phyloP scores from a whole-genome alignment of 352 stramenopile genomes.

The Lagenidium giganteum region DNA sequence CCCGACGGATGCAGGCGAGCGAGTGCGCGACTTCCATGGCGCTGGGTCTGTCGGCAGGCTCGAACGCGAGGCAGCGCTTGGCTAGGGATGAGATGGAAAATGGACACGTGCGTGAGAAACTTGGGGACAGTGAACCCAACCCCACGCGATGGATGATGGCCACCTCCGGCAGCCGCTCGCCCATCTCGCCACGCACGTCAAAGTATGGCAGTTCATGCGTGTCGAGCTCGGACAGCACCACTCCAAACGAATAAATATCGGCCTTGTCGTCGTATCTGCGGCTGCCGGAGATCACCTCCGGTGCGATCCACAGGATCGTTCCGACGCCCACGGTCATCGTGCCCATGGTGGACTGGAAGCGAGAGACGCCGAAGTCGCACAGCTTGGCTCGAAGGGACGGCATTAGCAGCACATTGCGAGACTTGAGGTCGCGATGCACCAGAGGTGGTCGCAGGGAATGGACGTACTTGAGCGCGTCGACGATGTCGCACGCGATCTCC shows the following conservation, averaged over 20 bases:
- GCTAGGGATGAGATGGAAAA: conserved; percentile 12
- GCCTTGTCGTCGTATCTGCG: not conserved
- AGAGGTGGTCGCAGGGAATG: conserved; percentile 20
- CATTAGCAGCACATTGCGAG: conserved; percentile 19
- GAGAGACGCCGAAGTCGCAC: conserved; percentile 21
- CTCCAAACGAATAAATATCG: conserved; percentile 4
- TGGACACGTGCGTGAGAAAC: conserved; percentile 18
- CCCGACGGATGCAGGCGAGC: too few species aligned
- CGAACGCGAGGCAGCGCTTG: conserved; percentile 13
- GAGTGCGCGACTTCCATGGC: conserved; percentile 13
- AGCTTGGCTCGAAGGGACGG: conserved; percentile 19
- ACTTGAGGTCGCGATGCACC: conserved; percentile 24
- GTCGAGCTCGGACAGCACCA: conserved; percentile 9
- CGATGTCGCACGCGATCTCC: not conserved
- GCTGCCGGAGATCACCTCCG: not conserved
- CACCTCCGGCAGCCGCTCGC: conserved; percentile 7
- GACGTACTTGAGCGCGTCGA: conserved; percentile 18
- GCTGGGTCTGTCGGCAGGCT: conserved; percentile 16
- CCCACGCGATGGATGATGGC: conserved; percentile 16
- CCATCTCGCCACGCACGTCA: conserved; percentile 1
- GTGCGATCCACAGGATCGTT: conserved; percentile 2
- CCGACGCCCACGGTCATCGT: conserved; percentile 1
- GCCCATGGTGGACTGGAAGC: conserved; percentile 2
- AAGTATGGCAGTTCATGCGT: conserved; percentile 13
- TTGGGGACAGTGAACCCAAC: conserved; percentile 12